These are phyloP conservation scores for Aquanectria penicillioides DNA, from an alignment of 2,329 filamentous ascomycete species.

Conservation along the genomic window DNA sequence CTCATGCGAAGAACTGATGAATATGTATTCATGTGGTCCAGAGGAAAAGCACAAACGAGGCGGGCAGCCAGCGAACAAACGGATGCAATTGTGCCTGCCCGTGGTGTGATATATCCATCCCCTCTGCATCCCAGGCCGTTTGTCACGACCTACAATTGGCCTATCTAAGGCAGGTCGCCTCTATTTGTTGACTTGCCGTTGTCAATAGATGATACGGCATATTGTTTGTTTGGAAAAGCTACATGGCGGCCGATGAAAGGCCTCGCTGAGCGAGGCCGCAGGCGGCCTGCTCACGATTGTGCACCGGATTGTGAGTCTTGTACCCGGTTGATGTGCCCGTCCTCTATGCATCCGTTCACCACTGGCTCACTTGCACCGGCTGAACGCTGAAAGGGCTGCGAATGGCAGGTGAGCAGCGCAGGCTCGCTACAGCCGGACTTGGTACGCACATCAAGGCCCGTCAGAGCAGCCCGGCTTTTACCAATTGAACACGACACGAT, in stretches of 20 bases:
- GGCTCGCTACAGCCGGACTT: slow-evolving; percentile 33
- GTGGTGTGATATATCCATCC: slow-evolving; percentile 20
- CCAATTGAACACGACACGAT: slow-evolving; percentile 4
- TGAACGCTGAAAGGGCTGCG: too few species aligned
- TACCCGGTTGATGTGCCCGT: slow-evolving; percentile 20
- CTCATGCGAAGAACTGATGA: neutral
- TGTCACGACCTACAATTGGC: neutral
- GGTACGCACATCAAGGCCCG: slow-evolving; percentile 32
- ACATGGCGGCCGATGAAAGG: slow-evolving; percentile 29
- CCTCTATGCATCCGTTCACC: slow-evolving; percentile 20
- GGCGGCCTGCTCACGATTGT: slow-evolving; percentile 33
- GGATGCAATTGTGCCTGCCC: slow-evolving; percentile 1
- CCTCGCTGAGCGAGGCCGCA: slow-evolving; percentile 31
- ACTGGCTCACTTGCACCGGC: slow-evolving; percentile 1
- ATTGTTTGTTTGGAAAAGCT: slow-evolving; percentile 40
- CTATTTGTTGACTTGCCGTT: slow-evolving; percentile 7
- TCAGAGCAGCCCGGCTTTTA: slow-evolving; percentile 8
- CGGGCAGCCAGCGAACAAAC: neutral
- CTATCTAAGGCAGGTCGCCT: neutral
- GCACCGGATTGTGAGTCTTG: slow-evolving; percentile 25
- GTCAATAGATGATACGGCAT: slow-evolving; percentile 28
- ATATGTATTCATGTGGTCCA: neutral
- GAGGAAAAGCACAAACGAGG: neutral
- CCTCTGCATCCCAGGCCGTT: slow-evolving; percentile 12
- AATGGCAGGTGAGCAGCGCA: slow-evolving; percentile 29